Conservation (phyloP, 2,329 filamentous ascomycete genomes). For the Diaporthe australafricana region DNA sequence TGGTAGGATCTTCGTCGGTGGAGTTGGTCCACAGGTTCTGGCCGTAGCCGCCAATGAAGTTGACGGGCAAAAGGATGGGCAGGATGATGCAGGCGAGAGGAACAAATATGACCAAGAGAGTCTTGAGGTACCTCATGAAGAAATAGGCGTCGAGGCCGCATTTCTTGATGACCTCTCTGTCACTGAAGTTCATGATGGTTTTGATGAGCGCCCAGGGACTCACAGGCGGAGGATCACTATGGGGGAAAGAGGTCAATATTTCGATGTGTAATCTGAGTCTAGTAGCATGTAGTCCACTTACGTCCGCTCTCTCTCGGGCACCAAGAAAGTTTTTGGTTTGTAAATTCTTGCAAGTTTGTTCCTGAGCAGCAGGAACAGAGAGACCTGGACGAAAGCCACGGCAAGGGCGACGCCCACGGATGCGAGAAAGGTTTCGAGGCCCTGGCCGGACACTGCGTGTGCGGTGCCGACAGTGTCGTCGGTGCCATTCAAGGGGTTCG, state of each 20-base stretch:
- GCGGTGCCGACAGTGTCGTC: slow-evolving; percentile 39
- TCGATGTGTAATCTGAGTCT: too few relatives aligned
- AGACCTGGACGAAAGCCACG: slow-evolving; percentile 72
- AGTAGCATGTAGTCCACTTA: slow-evolving; percentile 1
- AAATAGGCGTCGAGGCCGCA: slow-evolving; percentile 98
- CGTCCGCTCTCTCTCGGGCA: slow-evolving; percentile 86
- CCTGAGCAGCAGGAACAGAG: slow-evolving; percentile 81
- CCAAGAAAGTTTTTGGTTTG: slow-evolving; percentile 86
- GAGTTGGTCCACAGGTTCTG: slow-evolving; percentile 50
- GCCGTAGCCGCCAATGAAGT: slow-evolving; percentile 78
- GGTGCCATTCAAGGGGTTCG: slow-evolving; percentile 33
- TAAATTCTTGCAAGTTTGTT: slow-evolving; percentile 86
- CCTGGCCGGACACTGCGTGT: slow-evolving; percentile 54
- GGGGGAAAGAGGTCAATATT: not conserved
- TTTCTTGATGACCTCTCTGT: slow-evolving; percentile 90
- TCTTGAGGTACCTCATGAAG: slow-evolving; percentile 87
- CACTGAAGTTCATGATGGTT: slow-evolving; percentile 74
- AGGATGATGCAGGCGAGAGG: slow-evolving; percentile 83
- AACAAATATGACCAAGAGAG: slow-evolving; percentile 89
- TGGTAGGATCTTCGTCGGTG: slow-evolving; percentile 45
- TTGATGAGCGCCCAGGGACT: slow-evolving; percentile 64
- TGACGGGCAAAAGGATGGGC: slow-evolving; percentile 88
- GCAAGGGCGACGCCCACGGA: slow-evolving; percentile 72
- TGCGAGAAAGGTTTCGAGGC: slow-evolving; percentile 70
- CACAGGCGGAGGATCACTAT: slow-evolving; percentile 70